phyloP scores from a whole-genome alignment of 768 basidiomycete genomes.

The Boletellus emodensis region DNA sequence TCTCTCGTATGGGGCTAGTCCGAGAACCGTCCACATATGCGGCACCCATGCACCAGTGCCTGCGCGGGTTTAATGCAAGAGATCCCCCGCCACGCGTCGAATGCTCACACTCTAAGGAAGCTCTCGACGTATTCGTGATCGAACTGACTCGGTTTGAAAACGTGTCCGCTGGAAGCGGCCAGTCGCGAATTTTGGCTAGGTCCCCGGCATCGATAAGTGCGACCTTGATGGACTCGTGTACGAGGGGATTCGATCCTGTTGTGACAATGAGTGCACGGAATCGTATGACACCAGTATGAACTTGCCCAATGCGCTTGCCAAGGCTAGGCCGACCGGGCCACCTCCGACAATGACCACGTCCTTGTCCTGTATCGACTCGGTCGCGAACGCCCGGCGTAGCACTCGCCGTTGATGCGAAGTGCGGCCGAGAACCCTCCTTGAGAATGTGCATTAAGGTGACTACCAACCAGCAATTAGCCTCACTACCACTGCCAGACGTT shows the following conservation, averaged over 20 bases:
- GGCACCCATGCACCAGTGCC: conserved; percentile 89
- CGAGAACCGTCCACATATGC: conserved; percentile 62
- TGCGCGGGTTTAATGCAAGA: conserved; percentile 27
- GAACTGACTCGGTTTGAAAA: conserved; percentile 88
- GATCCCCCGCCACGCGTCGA: not conserved
- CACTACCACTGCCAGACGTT: no score
- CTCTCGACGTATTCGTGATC: conserved; percentile 69
- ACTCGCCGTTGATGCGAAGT: conserved; percentile 3
- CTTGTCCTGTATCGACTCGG: conserved; percentile 42
- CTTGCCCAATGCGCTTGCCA: conserved; percentile 83
- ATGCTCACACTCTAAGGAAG: conserved; percentile 58
- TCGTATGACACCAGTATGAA: not conserved
- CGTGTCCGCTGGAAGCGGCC: conserved; percentile 51
- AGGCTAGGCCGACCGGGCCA: conserved; percentile 85
- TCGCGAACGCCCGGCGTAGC: conserved; percentile 16
- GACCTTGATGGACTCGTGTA: conserved; percentile 55
- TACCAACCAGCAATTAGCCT: not conserved
- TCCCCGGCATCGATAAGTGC: conserved; percentile 82
- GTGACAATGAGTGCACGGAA: not conserved
- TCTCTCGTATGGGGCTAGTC: conserved; percentile 72
- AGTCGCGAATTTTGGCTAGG: conserved; percentile 60
- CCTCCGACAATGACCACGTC: conserved; percentile 96
- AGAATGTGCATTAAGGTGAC: not conserved
- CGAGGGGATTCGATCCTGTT: conserved; percentile 49
- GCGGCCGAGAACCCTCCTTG: not conserved